These are phyloP conservation scores for Raffaelea arxii DNA, from an alignment of 2,329 filamentous ascomycete genomes.

Conservation along the genomic window DNA sequence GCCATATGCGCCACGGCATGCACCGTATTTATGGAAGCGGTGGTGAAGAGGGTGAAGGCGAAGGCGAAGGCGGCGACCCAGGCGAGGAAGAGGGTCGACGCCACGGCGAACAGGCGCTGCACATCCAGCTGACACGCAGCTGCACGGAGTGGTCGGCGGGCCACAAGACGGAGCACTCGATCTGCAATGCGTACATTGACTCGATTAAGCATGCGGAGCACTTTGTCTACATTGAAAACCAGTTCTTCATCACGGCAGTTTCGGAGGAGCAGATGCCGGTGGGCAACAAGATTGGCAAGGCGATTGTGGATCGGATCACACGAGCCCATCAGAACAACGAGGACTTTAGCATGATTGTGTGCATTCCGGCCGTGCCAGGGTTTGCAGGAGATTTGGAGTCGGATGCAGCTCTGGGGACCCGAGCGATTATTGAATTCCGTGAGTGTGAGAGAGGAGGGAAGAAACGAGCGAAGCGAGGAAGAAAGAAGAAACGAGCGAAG, in stretches of 20 bases:
- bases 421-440: constrained; percentile 88
- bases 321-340: constrained; percentile 70
- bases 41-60: constrained; percentile 16
- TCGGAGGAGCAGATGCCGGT: constrained; percentile 79
- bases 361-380: constrained; percentile 86
- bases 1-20: constrained; percentile 28
- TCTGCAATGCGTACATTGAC: constrained; percentile 76
- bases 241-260: constrained; percentile 96
- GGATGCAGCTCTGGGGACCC: constrained; percentile 72
- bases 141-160: constrained; percentile 43
- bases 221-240: constrained; percentile 96
- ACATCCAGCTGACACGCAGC: constrained; percentile 43
- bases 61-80: constrained; percentile 15
- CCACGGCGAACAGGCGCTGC: constrained; percentile 18
- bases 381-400: constrained; percentile 87
- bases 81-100: no score
- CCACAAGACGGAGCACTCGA: constrained; percentile 58
- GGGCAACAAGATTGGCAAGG: constrained; percentile 75
- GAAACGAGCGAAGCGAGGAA: no score
- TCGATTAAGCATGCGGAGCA: constrained; percentile 82
- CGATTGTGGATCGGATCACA: constrained; percentile 86
- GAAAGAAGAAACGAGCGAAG: no score
- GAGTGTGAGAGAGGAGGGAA: no score
- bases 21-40: constrained; percentile 25
- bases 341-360: constrained; percentile 82